phyloP scores from a whole-genome alignment of 23 red algal species.

The Pyropia yezoensis region DNA sequence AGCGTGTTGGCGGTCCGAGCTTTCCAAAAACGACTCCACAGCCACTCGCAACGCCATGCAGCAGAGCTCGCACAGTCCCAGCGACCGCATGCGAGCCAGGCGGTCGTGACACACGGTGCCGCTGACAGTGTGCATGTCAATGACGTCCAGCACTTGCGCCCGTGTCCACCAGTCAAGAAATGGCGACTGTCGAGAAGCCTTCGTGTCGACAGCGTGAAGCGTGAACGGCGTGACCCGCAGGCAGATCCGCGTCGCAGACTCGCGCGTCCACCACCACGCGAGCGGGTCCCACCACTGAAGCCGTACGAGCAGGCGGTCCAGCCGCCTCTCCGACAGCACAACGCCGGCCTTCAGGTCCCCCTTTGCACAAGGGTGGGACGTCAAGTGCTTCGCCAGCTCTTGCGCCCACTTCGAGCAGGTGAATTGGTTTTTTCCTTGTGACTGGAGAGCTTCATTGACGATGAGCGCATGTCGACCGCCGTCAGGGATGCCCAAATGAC shows the following conservation, averaged over 20 bases:
- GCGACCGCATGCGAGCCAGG: background rate
- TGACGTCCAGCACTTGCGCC: slow-evolving; percentile 15
- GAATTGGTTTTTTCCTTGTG: background rate
- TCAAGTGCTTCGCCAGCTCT: background rate
- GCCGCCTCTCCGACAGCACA: slow-evolving; percentile 4
- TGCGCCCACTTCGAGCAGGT: slow-evolving; percentile 1
- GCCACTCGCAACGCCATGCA: slow-evolving; percentile 4
- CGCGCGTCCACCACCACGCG: slow-evolving; percentile 6
- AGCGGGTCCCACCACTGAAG: no score
- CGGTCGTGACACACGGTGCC: slow-evolving; percentile 16
- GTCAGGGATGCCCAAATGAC: slow-evolving; percentile 3
- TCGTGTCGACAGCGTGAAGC: background rate
- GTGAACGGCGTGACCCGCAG: slow-evolving; percentile 3
- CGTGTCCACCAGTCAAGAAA: no score
- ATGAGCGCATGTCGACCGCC: background rate
- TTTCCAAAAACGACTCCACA: slow-evolving; percentile 31
- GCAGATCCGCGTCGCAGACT: background rate
- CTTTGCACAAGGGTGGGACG: slow-evolving; percentile 6
- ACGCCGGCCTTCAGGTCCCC: slow-evolving; percentile 20
- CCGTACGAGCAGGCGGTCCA: no score
- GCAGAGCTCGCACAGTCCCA: slow-evolving; percentile 11
- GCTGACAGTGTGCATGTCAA: slow-evolving; percentile 13
- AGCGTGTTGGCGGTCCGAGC: slow-evolving; percentile 10
- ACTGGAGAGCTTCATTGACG: background rate
- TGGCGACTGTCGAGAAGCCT: no score